Evolutionary conservation across 495 filamentous ascomycete species (phyloP).

Genomic region (Penicillium soppii): DNA sequence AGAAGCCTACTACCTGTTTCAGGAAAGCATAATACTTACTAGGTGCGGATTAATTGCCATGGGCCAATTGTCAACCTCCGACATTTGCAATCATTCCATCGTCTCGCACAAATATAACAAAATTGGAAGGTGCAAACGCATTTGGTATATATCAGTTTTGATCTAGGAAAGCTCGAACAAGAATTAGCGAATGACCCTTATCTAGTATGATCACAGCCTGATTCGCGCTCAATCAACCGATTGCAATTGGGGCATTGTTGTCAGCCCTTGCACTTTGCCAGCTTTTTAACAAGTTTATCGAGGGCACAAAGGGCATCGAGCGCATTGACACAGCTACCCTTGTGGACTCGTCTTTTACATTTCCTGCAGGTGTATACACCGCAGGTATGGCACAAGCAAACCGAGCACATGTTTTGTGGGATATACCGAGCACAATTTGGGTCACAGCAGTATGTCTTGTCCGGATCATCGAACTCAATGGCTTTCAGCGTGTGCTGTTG

Average conservation of each 20-base stretch:
- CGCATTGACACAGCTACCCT: slow-evolving; percentile 3
- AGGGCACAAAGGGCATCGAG: no score
- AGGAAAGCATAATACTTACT: no score
- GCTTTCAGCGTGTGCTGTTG: slow-evolving; percentile 14
- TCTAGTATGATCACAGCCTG: neutral
- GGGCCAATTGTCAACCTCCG: no score
- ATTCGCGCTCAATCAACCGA: neutral
- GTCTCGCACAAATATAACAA: no score
- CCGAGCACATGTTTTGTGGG: slow-evolving; percentile 2
- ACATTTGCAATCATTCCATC: no score
- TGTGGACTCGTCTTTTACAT: neutral
- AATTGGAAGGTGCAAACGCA: no score
- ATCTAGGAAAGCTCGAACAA: no score
- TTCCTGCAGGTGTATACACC: neutral
- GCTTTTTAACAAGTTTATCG: neutral
- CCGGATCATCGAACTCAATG: slow-evolving; percentile 23
- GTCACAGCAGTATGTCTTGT: slow-evolving; percentile 31
- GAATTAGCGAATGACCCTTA: no score
- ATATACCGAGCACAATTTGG: slow-evolving; percentile 27
- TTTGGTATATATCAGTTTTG: no score
- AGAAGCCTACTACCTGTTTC: no score
- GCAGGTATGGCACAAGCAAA: neutral
- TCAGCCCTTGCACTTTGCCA: slow-evolving; percentile 23
- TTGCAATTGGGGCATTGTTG: slow-evolving; percentile 10
- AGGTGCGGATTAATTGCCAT: no score